A percentile compares a stretch with the other conserved stretches of the same genome.
Conservation (phyloP, 106 monocot genomes). For the Hemerocallis citrina region DNA sequence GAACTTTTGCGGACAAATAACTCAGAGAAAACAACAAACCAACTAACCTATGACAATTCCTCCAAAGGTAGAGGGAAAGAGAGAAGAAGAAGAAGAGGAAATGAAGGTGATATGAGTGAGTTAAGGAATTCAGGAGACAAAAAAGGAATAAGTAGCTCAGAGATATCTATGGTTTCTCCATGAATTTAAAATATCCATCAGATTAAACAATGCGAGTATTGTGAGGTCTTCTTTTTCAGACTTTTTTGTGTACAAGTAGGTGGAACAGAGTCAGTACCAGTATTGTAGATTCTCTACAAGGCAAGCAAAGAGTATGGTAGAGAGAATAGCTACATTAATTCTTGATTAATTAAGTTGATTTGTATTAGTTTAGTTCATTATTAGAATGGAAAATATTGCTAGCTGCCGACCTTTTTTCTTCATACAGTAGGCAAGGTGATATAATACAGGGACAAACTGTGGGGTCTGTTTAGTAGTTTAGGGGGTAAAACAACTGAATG, state of each 20-base stretch:
- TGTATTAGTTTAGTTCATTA: background rate
- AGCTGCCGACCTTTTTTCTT: no score
- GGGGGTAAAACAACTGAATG: background rate
- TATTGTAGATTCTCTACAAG: background rate
- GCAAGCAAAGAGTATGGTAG: background rate
- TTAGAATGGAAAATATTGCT: background rate
- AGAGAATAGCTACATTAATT: background rate
- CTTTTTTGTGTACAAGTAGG: background rate
- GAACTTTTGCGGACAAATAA: slow-evolving; percentile 1
- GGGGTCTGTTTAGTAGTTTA: background rate
- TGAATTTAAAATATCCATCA: background rate
- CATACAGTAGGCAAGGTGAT: background rate
- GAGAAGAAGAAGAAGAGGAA: background rate
- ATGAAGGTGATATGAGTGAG: background rate
- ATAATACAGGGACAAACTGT: background rate
- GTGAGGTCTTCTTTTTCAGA: background rate
- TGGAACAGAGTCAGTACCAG: background rate
- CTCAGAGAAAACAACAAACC: background rate
- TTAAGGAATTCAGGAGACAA: no score
- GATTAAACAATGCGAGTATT: slow-evolving; percentile 4
- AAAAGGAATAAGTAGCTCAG: background rate
- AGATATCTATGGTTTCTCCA: background rate
- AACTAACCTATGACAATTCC: background rate
- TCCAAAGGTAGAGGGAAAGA: slow-evolving; percentile 13
- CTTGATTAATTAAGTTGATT: background rate